Conservation (phyloP, 192 early-diverging fungal species). For the Linnemannia hyalina region DNA sequence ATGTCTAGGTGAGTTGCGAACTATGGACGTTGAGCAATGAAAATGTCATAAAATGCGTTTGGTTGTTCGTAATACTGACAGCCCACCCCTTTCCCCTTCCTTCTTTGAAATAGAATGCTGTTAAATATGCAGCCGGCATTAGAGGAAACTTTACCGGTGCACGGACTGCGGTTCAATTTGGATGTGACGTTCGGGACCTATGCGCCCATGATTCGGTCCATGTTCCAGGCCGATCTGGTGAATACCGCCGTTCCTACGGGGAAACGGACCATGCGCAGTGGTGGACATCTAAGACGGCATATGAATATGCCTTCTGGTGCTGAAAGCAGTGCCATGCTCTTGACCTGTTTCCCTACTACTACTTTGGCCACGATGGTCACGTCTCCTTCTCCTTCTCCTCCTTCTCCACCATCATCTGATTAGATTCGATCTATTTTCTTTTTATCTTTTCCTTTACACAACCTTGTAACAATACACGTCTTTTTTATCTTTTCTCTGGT, state of each 20-base stretch:
- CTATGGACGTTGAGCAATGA: no score
- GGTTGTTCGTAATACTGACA: neutral
- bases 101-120: conserved; percentile 18
- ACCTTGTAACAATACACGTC: neutral
- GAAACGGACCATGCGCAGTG: conserved; percentile 45
- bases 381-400: neutral
- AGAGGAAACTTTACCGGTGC: conserved; percentile 32
- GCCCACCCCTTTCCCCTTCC: neutral
- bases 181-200: conserved; percentile 17
- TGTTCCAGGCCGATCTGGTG: conserved; percentile 29
- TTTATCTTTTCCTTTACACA: neutral
- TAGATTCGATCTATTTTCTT: neutral
- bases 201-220: conserved; percentile 32
- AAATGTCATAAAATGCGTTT: no score
- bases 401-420: neutral
- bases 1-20: conserved; percentile 18
- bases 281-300: conserved; percentile 40
- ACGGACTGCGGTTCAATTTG: conserved; percentile 39
- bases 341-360: conserved; percentile 11
- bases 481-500: neutral
- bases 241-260: conserved; percentile 37
- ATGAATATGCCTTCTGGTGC: conserved; percentile 39
- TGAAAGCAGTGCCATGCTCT: conserved; percentile 21
- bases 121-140: conserved; percentile 37
- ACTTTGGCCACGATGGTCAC: neutral